Evolutionary conservation across 805 yeast species (phyloP).

Genomic region (Metschnikowia colocasiae): DNA sequence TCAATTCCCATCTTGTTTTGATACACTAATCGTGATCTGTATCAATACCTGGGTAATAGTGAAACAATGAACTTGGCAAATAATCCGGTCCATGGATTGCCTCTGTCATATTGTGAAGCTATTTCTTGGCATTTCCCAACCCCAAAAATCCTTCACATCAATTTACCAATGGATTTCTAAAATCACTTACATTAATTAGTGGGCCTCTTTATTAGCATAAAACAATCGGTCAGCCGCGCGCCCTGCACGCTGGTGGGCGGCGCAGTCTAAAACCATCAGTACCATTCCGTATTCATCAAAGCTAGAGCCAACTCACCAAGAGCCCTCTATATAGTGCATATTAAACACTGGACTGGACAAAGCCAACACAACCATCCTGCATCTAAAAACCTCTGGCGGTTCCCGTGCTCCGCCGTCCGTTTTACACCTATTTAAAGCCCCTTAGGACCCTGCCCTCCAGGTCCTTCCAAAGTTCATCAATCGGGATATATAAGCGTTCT

Average conservation of each 20-base stretch:
- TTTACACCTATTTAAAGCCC: neutral
- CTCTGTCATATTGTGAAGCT: too few relatives aligned
- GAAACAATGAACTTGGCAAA: too few relatives aligned
- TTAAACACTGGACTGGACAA: neutral
- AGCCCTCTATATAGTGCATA: too few relatives aligned
- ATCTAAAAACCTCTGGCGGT: neutral
- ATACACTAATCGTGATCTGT: too few relatives aligned
- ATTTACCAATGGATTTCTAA: too few relatives aligned
- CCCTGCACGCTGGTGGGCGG: constrained; percentile 4
- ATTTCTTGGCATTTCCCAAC: too few relatives aligned
- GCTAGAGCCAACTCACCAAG: neutral
- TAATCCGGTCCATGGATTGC: too few relatives aligned
- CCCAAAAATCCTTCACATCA: too few relatives aligned
- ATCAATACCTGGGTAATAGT: too few relatives aligned
- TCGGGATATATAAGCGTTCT: neutral
- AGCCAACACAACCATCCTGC: neutral
- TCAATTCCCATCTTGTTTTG: too few relatives aligned
- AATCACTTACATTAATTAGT: too few relatives aligned
- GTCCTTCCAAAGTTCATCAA: neutral
- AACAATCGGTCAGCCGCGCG: constrained; percentile 6
- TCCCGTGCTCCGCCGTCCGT: neutral
- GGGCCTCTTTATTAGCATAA: neutral
- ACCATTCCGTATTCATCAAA: neutral
- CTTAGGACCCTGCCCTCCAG: neutral
- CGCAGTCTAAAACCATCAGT: neutral